Evolutionary conservation across 2,329 filamentous ascomycete genomes (phyloP).

Genomic region (Bretziella fagacearum): DNA sequence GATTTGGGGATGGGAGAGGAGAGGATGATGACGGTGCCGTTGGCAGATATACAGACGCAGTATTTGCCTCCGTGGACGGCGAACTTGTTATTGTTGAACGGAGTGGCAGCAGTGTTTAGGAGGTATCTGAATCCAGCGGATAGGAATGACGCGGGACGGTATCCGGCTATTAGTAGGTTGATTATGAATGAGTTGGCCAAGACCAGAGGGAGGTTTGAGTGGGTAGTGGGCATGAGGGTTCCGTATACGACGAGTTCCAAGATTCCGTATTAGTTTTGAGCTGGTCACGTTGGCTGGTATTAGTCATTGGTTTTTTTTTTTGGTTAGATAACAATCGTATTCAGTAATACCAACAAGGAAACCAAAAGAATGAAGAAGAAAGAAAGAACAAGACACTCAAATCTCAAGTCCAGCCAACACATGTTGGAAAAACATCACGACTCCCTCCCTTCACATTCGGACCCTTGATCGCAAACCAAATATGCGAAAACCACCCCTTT

Average conservation of each 20-base stretch:
- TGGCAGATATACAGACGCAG: conserved; percentile 1
- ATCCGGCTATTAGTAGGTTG: conserved; percentile 7
- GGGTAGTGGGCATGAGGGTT: conserved; percentile 6
- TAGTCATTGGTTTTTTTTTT: neutral
- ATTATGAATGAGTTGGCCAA: conserved; percentile 7
- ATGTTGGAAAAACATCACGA: neutral
- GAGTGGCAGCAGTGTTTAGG: conserved; percentile 5
- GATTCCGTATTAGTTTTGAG: neutral
- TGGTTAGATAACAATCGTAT: neutral
- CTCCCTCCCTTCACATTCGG: neutral
- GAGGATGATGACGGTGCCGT: neutral
- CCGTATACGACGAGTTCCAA: conserved; percentile 1
- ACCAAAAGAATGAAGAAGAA: too few relatives aligned
- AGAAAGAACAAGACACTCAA: too few relatives aligned
- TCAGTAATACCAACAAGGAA: too few relatives aligned
- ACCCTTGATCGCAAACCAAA: conserved; percentile 8
- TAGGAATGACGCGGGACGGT: conserved; percentile 5
- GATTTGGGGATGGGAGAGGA: neutral
- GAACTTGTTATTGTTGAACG: conserved; percentile 4
- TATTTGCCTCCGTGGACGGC: conserved; percentile 9
- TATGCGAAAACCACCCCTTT: conserved; percentile 40
- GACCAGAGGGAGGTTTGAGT: conserved; percentile 5
- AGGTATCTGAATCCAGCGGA: conserved; percentile 4
- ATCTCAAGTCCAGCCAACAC: neutral
- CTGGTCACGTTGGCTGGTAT: neutral